Evolutionary conservation across 2,329 filamentous ascomycete species (phyloP), one percentile per base, ranked within the genome.

Genomic region (Beauveria rudraprayagi): DNA sequence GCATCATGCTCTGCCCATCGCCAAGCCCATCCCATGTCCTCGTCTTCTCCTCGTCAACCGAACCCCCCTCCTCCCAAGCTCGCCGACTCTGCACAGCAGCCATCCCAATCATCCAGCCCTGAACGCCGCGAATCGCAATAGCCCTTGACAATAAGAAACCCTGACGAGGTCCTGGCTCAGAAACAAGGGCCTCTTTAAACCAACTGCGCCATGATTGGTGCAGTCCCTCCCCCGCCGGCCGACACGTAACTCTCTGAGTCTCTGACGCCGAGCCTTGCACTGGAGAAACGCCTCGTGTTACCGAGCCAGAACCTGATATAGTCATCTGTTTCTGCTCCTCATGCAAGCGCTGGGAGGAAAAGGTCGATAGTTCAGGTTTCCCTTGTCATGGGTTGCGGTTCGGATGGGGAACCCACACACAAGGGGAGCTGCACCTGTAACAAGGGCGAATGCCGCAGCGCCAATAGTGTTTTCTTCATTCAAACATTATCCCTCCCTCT

Each of bases 241-340:
- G 26, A 22, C 43, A 56, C 43, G n/a, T 10, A 16, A 47, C 41
- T 28, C 11, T 37, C 34, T n/a, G 19, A 46, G 47, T 43, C 28
- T 56, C 41, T 37, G 22, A 51, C 56, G 56, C 56, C 22, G 44
- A 28, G 19, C 16, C 53, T 30, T 24, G 46, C 30, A 50, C 37
- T 48, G 19, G 56, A 58, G 56, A 58, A 58, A 58, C 56, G 56
- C 30, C 44, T 58, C 30, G 22, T 40, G 56, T 58, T 51, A 48
- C 56, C 41, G 30, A 30, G 34, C 43, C 40, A 37, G 34, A 37
- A 6, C 34, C 16, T 37, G 34, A 40, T 22, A 30, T 17, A 19
- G 41, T 56, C 19, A 24, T 14, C 24, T 17, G 24, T 3, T 34
- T 44, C 16, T 37, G 52, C 37, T 43, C 19, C 47, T 28, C 47